phyloP scores from a whole-genome alignment of 1,284 basidiomycete species.

The Ustilago xerochloae region DNA sequence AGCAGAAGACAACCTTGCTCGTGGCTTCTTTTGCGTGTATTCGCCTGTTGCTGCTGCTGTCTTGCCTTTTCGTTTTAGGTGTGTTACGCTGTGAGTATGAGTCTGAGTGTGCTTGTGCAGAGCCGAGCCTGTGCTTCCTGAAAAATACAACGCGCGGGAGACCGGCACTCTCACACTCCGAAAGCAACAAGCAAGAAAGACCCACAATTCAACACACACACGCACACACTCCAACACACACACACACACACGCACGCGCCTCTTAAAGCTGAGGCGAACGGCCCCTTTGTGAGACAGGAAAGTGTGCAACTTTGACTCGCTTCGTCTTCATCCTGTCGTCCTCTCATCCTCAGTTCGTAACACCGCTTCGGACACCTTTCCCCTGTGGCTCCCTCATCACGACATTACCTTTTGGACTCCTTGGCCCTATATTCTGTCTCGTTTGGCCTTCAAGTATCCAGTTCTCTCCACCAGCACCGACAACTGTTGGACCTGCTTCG shows the following conservation, averaged over 20 bases:
- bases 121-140: background rate
- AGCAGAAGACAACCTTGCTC: conserved; percentile 2
- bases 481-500: too few relatives aligned
- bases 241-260: conserved; percentile 1
- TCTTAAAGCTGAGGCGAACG: conserved; percentile 3
- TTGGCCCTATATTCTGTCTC: too few relatives aligned
- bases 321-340: background rate
- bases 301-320: background rate
- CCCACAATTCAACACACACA: background rate
- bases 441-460: too few relatives aligned
- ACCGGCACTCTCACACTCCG: background rate
- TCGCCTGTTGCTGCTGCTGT: background rate
- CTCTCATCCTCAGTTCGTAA: background rate
- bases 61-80: background rate
- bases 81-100: background rate
- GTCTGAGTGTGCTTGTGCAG: too few relatives aligned
- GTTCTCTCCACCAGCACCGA: too few relatives aligned
- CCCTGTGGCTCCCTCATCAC: background rate
- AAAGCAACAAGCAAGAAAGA: background rate
- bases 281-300: conserved; percentile 1
- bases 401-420: too few relatives aligned
- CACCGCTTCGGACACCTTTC: conserved; percentile 11
- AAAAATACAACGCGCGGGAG: background rate
- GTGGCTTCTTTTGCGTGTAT: background rate
- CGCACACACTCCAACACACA: background rate